Conservation (phyloP, 2,329 filamentous ascomycete genomes). For the Dactylellina sp. region DNA sequence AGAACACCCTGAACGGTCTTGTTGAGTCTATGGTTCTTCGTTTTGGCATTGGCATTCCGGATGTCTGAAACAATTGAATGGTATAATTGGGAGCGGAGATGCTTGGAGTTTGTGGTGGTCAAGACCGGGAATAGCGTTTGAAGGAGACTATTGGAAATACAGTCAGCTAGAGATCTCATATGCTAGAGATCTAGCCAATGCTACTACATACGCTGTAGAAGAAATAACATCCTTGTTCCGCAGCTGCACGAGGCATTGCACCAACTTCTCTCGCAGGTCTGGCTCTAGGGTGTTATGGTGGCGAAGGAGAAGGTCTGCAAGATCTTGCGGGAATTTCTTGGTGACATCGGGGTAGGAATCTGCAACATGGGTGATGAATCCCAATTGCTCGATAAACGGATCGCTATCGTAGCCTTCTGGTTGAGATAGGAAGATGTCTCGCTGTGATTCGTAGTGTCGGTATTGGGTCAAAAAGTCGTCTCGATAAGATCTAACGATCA, state of each 20-base stretch:
- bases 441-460: slow-evolving; percentile 89
- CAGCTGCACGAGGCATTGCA: slow-evolving; percentile 86
- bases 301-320: slow-evolving; percentile 81
- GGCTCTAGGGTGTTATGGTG: slow-evolving; percentile 86
- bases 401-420: slow-evolving; percentile 77
- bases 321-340: slow-evolving; percentile 78
- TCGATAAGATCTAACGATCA: slow-evolving; percentile 76
- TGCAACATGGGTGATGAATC: slow-evolving; percentile 91
- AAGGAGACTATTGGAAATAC: slow-evolving; percentile 68
- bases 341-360: slow-evolving; percentile 91
- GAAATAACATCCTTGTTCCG: slow-evolving; percentile 92
- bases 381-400: slow-evolving; percentile 87
- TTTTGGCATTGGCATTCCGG: slow-evolving; percentile 85
- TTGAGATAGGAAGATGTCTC: slow-evolving; percentile 88
- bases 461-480: slow-evolving; percentile 90
- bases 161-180: slow-evolving; percentile 28
- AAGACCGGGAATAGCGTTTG: slow-evolving; percentile 95
- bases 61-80: slow-evolving; percentile 92
- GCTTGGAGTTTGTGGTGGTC: slow-evolving; percentile 90
- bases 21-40: slow-evolving; percentile 92
- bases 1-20: slow-evolving; percentile 91
- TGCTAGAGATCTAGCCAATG: slow-evolving; percentile 40
- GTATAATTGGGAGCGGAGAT: slow-evolving; percentile 83
- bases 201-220: slow-evolving; percentile 71
- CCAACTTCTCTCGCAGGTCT: slow-evolving; percentile 92